Base-by-base conservation (phyloP, 768 basidiomycete species). In the Psilocybe tampanensis region DNA sequence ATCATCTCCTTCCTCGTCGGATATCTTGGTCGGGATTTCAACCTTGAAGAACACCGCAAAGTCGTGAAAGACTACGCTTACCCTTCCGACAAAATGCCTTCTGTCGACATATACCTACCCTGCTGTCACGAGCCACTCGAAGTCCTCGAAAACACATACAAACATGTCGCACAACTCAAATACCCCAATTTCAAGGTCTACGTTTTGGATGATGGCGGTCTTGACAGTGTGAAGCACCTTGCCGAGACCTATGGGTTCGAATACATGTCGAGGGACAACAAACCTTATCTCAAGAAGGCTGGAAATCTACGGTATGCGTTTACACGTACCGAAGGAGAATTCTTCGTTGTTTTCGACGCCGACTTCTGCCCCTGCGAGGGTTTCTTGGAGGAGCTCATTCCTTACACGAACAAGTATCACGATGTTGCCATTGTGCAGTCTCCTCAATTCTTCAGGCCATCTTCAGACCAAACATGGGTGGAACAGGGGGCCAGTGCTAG, bases 81-180 rank as follows among this genome's bases (percentile, higher is more conserved):
- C 21, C 47, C 61, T 15, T 29, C 56, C 21, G 65, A 65, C 11
- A 61, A 65, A 39, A 49, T 60, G 9, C 69, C 67, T 3, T 61
- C 64, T 0, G 65, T 70, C 50, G 69, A 70, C 45, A 66, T 69
- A 36, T 68, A 69, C 41, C 69, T 69, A 18, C 68, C 66, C 13
- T 69, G 68, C 44, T 67, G 65, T 62, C 63, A 63, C 19, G 68
- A 69, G 53, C 66, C 66, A 9, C 60, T 69, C n/a, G 68, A 69
- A 21, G 59, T 70, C 48, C 64, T 69, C 41, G 64, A 69, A 53
- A 70, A 70, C 56, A 70, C 69, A 2, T 70, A 70, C 65, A 70
- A 64, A 47, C 66, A 70, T 43, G 66, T 69, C 24, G 44, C 65
- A 17, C 52, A 68, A 41, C 62, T 68, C 19, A 55, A 66, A 36